Conservation (phyloP, 805 yeast species). For the Metschnikowia henanensis region DNA sequence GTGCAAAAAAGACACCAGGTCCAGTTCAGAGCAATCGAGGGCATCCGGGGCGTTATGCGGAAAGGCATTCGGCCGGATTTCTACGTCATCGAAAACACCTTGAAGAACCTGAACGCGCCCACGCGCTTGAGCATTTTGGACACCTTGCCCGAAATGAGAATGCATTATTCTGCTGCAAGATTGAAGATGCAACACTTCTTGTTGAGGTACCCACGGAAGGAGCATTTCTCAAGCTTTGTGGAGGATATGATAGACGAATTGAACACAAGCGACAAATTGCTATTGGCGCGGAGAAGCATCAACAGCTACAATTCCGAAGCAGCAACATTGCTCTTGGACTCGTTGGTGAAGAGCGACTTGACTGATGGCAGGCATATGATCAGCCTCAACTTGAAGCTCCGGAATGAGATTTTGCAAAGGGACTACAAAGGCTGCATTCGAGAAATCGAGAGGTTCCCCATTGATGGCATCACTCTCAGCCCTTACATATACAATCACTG, state of each 20-base stretch:
- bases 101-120: conserved; percentile 24
- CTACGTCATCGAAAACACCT: conserved; percentile 31
- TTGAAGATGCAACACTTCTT: conserved; percentile 15
- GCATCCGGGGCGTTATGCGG: conserved; percentile 32
- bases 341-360: conserved; percentile 24
- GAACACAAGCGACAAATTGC: conserved; percentile 28
- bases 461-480: conserved; percentile 29
- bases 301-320: conserved; percentile 27
- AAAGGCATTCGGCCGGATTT: conserved; percentile 39
- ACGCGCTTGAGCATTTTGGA: conserved; percentile 20
- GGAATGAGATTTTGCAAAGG: conserved; percentile 22
- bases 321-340: conserved; percentile 23
- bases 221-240: conserved; percentile 18
- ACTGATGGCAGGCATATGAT: conserved; percentile 28
- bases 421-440: conserved; percentile 21
- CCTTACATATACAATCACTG: conserved; percentile 37
- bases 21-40: conserved; percentile 30
- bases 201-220: conserved; percentile 18
- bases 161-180: conserved; percentile 21
- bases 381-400: conserved; percentile 25
- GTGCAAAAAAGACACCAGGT: conserved; percentile 24
- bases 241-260: conserved; percentile 14
- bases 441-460: conserved; percentile 30
- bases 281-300: conserved; percentile 30
- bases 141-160: conserved; percentile 26